These are phyloP conservation scores for Hordeum pubiflorum DNA, from an alignment of 202 grass and related monocot genomes.

Conservation along the genomic window DNA sequence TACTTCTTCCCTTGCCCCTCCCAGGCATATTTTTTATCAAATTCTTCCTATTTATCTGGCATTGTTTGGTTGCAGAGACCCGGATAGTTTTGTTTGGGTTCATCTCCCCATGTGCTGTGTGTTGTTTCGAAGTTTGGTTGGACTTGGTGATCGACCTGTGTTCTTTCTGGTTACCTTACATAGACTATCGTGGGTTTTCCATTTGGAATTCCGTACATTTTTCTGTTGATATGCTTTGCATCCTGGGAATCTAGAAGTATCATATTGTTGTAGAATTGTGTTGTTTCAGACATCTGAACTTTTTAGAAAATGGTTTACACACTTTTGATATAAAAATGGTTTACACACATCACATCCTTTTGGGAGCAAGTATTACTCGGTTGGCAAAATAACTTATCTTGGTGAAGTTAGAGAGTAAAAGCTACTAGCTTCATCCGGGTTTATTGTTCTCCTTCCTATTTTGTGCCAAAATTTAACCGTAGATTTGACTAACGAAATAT, in stretches of 20 bases:
- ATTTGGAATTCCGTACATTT: slow-evolving; percentile 19
- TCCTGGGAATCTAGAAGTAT: neutral
- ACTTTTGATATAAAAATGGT: no score
- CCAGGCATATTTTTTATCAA: slow-evolving; percentile 32
- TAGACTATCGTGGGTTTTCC: neutral
- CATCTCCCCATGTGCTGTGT: slow-evolving; percentile 2
- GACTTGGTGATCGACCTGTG: neutral
- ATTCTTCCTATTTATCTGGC: slow-evolving; percentile 35
- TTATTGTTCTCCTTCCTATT: no score
- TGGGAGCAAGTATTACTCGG: no score
- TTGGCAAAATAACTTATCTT: no score
- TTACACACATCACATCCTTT: no score
- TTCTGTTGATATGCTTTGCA: slow-evolving; percentile 9
- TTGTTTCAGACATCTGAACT: neutral
- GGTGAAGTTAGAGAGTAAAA: no score
- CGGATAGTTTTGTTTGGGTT: slow-evolving; percentile 27
- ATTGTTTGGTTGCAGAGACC: slow-evolving; percentile 26
- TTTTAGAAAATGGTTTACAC: neutral
- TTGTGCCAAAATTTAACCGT: no score
- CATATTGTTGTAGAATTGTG: neutral
- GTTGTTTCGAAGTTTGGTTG: neutral
- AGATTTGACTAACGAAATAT: no score
- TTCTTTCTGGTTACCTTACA: slow-evolving; percentile 6
- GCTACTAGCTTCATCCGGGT: no score
- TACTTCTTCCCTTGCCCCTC: neutral